Conservation (phyloP, 2,329 filamentous ascomycete species). For the Diaporthe citriasiana region DNA sequence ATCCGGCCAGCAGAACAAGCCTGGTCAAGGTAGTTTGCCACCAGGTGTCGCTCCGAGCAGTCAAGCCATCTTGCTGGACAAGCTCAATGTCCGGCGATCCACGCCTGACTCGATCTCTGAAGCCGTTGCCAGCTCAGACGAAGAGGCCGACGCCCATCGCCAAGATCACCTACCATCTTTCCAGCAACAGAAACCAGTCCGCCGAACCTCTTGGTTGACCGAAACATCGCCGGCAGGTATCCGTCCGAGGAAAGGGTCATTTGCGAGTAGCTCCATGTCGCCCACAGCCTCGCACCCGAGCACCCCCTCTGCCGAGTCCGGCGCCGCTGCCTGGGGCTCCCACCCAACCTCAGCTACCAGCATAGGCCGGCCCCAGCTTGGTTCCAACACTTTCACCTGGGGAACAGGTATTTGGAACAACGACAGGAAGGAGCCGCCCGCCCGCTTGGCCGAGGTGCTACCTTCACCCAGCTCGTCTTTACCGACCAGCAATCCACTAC, state of each 20-base stretch:
- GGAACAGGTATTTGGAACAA: constrained; percentile 86
- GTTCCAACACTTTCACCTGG: constrained; percentile 74
- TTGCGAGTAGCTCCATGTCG: constrained; percentile 82
- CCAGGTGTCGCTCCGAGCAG: constrained; percentile 65
- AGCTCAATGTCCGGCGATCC: constrained; percentile 82
- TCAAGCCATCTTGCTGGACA: constrained; percentile 79
- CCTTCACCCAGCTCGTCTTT: constrained; percentile 79
- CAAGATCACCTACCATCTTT: constrained; percentile 64
- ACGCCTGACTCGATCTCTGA: constrained; percentile 87
- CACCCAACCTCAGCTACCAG: constrained; percentile 64
- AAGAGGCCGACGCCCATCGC: constrained; percentile 81
- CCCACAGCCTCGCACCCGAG: constrained; percentile 85
- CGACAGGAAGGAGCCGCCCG: constrained; percentile 82
- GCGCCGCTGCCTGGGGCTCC: constrained; percentile 67
- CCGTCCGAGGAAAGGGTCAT: constrained; percentile 80
- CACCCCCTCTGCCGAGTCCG: constrained; percentile 79
- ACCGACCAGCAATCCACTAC: constrained; percentile 63
- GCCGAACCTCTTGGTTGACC: constrained; percentile 88
- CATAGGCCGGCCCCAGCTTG: constrained; percentile 62
- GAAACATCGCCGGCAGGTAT: constrained; percentile 77
- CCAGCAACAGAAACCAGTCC: constrained; percentile 72
- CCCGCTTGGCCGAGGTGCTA: constrained; percentile 80
- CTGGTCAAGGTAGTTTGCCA: constrained; percentile 61
- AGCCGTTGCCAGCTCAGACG: constrained; percentile 92
- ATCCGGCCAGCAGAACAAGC: constrained; percentile 64